Base-by-base conservation (phyloP, 208 protist genomes). In the Trypanosoma platydactyli region DNA sequence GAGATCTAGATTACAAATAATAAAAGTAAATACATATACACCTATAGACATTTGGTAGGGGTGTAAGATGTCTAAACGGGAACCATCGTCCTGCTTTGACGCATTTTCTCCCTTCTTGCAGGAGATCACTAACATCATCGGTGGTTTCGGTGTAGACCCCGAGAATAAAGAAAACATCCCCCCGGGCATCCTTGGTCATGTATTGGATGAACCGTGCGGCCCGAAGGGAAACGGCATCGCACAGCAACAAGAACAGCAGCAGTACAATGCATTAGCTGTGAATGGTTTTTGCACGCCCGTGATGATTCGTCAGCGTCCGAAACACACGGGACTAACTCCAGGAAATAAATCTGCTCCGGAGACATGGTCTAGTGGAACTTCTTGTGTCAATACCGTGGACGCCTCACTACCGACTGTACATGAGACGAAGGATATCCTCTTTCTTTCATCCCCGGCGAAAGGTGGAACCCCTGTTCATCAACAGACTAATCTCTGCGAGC, bases 161-260 rank as follows among this genome's bases (percentile, higher is more conserved):
- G 68, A 74, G 27, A 68, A 74, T 30, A 74, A 74, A 46, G 68
- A 74, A 42, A 74, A 74, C 38, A 58, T 74, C 33, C 60, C 51
- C 16, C 68, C 68, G 27, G 65, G 30, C 46, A 30, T 48, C 62
- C 29, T 60, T 46, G 54, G 20, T 1, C 18, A 13, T n/a, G 18
- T 42, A 12, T 49, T 16, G 12, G 38, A 56, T 30, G 12, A 45
- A 30, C 16, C 24, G 27, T 24, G 42, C 24, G 35, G 58, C 18
- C 52, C 22, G 40, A 53, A 29, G 24, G 35, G 48, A 30, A 42
- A 1, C 18, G 22, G 41, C 22, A 35, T 48, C 22, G 33, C 27
- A 22, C 41, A 55, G 33, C 53, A 51, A 16, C 64, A 62, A 40
- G n/a, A 64, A 16, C 40, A 54, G 0, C 25, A 54, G 22, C 3